Percentiles rank a stretch among this genome's conserved stretches.
Evolutionary conservation across 768 basidiomycete species (phyloP).

Genomic region (Trametes villosa): DNA sequence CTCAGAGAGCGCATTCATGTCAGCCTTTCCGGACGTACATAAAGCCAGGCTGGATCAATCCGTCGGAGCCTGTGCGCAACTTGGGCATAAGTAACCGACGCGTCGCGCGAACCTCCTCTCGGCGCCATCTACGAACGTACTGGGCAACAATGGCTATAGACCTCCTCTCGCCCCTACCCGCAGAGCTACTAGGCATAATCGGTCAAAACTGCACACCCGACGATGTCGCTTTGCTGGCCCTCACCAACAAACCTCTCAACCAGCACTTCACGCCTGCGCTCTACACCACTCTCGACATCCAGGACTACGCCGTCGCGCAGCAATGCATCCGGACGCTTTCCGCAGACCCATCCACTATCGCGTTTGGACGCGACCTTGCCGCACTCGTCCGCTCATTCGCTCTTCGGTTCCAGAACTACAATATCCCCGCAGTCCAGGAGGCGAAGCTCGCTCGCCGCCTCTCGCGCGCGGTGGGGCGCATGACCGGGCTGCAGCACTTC

Average conservation of each 20-base stretch:
- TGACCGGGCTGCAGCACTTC: not conserved
- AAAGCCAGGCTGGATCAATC: no score
- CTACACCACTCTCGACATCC: not conserved
- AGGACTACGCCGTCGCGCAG: not conserved
- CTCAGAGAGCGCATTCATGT: no score
- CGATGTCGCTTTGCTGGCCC: not conserved
- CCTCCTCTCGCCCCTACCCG: not conserved
- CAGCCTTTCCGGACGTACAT: no score
- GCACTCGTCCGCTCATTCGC: not conserved
- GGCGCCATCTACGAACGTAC: no score
- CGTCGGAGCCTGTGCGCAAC: no score
- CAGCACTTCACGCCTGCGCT: not conserved
- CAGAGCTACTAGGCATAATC: not conserved
- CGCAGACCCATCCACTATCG: not conserved
- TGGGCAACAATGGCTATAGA: no score
- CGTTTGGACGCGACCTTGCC: not conserved
- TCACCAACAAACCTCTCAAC: not conserved
- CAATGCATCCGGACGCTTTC: not conserved
- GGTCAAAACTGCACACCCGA: not conserved
- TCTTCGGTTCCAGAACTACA: not conserved
- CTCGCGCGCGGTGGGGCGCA: not conserved
- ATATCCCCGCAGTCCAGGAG: not conserved
- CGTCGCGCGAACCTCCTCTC: no score
- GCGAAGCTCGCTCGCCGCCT: not conserved
- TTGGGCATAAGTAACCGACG: no score